phyloP scores from a whole-genome alignment of 2,329 filamentous ascomycete genomes.

The Beauveria medogensis region DNA sequence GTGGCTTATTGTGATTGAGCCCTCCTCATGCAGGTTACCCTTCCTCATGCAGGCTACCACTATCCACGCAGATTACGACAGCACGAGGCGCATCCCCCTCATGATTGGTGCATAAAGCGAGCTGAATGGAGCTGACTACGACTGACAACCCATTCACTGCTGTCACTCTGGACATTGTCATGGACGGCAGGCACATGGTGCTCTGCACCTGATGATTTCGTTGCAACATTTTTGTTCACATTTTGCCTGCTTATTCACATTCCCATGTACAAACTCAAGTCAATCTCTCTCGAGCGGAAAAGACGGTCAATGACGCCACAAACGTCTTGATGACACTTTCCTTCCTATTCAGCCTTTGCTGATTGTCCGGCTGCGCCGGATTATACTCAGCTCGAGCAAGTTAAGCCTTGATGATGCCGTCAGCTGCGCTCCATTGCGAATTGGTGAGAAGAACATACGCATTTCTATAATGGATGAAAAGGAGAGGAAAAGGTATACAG shows the following conservation, averaged over 20 bases:
- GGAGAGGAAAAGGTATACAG: neutral
- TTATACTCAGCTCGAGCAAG: neutral
- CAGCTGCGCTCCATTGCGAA: neutral
- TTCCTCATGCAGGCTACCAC: too few species aligned
- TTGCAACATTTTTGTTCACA: neutral
- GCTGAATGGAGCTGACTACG: conserved; percentile 1
- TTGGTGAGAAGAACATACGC: neutral
- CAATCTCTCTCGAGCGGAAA: neutral
- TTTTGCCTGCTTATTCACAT: neutral
- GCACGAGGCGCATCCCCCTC: neutral
- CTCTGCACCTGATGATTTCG: neutral
- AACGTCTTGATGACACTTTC: neutral
- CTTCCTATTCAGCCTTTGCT: neutral
- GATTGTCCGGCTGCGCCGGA: neutral
- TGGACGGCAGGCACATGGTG: neutral
- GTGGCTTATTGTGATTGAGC: neutral
- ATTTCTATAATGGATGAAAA: neutral
- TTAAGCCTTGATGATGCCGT: conserved; percentile 1
- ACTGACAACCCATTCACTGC: neutral
- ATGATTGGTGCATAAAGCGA: neutral
- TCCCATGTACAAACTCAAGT: neutral
- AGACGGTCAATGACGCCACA: neutral
- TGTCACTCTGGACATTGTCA: neutral
- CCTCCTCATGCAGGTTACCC: too few species aligned
- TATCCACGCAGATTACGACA: neutral